phyloP scores from a whole-genome alignment of 2,329 filamentous ascomycete genomes.

The Stagonosporopsis tanaceti region DNA sequence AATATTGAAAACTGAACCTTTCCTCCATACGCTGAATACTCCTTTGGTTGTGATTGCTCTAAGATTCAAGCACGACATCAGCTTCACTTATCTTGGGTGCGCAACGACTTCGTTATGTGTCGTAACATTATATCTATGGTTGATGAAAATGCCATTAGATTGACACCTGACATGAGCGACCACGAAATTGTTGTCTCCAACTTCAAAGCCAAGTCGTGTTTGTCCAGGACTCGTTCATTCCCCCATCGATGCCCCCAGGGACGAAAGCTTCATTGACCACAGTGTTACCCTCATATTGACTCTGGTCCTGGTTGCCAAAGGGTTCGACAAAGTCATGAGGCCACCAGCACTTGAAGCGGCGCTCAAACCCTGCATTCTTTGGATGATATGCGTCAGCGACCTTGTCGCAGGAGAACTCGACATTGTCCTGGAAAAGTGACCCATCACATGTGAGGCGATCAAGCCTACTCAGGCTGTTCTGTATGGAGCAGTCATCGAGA shows the following conservation, averaged over 20 bases:
- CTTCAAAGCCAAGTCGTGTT: slow-evolving; percentile 1
- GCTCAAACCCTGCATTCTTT: slow-evolving; percentile 2
- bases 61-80: background rate
- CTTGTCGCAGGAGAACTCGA: slow-evolving; percentile 2
- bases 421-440: background rate
- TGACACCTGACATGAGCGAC: background rate
- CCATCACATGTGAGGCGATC: background rate
- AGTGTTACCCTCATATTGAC: background rate
- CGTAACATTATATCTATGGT: background rate
- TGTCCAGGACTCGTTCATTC: background rate
- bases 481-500: background rate
- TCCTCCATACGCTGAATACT: no score
- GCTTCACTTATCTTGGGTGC: background rate
- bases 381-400: background rate
- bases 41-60: background rate
- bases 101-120: background rate
- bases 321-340: slow-evolving; percentile 3
- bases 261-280: background rate
- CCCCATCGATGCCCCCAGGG: background rate
- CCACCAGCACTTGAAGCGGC: slow-evolving; percentile 13
- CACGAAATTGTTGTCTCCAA: background rate
- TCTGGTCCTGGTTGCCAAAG: background rate
- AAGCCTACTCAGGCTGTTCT: background rate
- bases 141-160: background rate
- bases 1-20: no score